phyloP scores from a whole-genome alignment of 139 green algal genomes.

The Haematococcus sp. region DNA sequence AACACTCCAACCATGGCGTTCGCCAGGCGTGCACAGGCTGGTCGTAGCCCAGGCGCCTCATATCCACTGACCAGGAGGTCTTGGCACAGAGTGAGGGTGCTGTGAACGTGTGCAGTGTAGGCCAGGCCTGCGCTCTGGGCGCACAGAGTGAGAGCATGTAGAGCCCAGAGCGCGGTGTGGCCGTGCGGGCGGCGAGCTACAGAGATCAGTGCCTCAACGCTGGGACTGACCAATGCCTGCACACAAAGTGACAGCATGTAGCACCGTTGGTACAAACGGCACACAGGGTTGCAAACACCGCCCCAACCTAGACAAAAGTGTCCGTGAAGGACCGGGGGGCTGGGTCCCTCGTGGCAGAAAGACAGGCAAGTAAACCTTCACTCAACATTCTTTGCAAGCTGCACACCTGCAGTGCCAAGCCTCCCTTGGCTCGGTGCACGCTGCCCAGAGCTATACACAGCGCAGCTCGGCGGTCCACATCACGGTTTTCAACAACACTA shows the following conservation, averaged over 20 bases:
- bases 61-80: conserved; percentile 54
- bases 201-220: conserved; percentile 56
- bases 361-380: too few relatives aligned
- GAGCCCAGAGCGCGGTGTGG: conserved; percentile 59
- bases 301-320: too few relatives aligned
- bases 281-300: too few relatives aligned
- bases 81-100: conserved; percentile 61
- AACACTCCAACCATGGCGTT: conserved; percentile 88
- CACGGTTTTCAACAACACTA: conserved; percentile 17
- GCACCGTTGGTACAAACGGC: conserved; percentile 18
- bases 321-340: too few relatives aligned
- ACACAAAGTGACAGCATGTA: background rate
- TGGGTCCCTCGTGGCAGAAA: too few relatives aligned
- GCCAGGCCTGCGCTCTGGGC: conserved; percentile 70
- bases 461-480: conserved; percentile 44
- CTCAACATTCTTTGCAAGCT: too few relatives aligned
- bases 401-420: conserved; percentile 61
- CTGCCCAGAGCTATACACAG: conserved; percentile 73
- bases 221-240: conserved; percentile 15
- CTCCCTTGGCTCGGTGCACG: conserved; percentile 64
- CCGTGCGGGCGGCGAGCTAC: conserved; percentile 42
- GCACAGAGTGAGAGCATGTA: conserved; percentile 79
- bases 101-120: conserved; percentile 66
- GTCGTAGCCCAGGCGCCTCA: conserved; percentile 53
- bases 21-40: conserved; percentile 73